Evolutionary conservation across 2,329 filamentous ascomycete genomes (phyloP).

Genomic region (Magnaporthiopsis rhizophila): DNA sequence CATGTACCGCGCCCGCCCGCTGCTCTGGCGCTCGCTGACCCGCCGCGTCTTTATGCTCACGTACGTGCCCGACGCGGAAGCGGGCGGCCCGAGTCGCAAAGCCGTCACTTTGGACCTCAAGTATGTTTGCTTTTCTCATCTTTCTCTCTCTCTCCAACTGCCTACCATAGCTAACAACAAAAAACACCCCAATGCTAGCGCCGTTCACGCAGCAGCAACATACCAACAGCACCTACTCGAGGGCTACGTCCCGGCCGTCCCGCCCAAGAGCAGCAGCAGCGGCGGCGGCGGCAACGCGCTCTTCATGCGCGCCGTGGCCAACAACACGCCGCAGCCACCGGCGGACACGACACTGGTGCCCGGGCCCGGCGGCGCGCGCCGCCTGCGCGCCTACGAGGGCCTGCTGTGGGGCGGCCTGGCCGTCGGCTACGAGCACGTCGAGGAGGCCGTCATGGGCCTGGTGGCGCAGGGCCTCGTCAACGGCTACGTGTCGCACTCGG

Average conservation of each 20-base stretch:
- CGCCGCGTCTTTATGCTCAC: constrained; percentile 71
- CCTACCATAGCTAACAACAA: neutral
- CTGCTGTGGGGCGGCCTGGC: constrained; percentile 56
- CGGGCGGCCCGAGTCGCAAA: constrained; percentile 39
- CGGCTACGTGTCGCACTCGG: constrained; percentile 74
- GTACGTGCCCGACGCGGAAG: constrained; percentile 46
- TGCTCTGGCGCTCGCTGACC: constrained; percentile 77
- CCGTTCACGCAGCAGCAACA: constrained; percentile 24
- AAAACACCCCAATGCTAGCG: constrained; percentile 44
- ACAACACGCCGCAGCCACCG: constrained; percentile 20
- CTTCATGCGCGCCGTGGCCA: constrained; percentile 43
- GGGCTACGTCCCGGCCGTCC: constrained; percentile 39
- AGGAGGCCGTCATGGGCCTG: constrained; percentile 67
- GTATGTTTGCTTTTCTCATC: neutral
- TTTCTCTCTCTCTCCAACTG: neutral
- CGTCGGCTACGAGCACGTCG: constrained; percentile 58
- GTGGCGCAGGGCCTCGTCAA: constrained; percentile 74
- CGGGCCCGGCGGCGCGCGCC: constrained; percentile 38
- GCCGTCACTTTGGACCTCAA: constrained; percentile 67
- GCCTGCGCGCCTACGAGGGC: constrained; percentile 49
- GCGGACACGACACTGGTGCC: constrained; percentile 34
- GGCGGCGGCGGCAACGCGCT: constrained; percentile 31
- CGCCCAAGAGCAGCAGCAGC: neutral
- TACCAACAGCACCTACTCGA: constrained; percentile 42
- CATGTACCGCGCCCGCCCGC: constrained; percentile 66